phyloP scores from a whole-genome alignment of 192 early-diverging fungal species.

The Entomortierella parvispora region DNA sequence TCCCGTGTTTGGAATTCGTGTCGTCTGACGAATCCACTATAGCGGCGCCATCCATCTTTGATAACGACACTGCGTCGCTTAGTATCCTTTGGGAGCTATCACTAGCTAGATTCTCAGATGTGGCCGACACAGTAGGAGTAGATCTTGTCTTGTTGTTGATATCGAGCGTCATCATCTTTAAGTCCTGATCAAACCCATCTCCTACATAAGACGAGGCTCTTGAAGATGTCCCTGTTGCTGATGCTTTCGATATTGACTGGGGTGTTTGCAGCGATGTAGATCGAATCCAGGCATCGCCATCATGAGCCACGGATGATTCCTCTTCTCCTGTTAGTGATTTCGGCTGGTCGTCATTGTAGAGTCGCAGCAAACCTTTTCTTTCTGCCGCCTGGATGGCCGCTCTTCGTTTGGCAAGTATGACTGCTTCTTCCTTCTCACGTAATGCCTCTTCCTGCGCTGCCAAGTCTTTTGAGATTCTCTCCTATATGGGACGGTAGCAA shows the following conservation, averaged over 20 bases:
- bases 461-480: constrained; percentile 36
- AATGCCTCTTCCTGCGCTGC: constrained; percentile 44
- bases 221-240: constrained; percentile 2
- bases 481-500: constrained; percentile 9
- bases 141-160: background rate
- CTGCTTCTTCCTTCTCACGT: constrained; percentile 33
- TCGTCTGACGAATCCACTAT: too few species aligned
- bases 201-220: constrained; percentile 41
- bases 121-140: background rate
- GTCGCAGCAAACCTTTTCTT: constrained; percentile 31
- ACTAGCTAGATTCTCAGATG: too few species aligned
- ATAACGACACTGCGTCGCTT: too few species aligned
- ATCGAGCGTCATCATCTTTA: constrained; percentile 42
- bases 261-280: background rate
- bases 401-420: constrained; percentile 19
- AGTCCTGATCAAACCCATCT: constrained; percentile 37
- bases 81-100: too few species aligned
- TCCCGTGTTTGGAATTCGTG: too few species aligned
- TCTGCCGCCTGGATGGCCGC: constrained; percentile 44
- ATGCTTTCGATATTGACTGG: background rate
- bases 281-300: constrained; percentile 6
- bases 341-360: constrained; percentile 7
- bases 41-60: too few species aligned
- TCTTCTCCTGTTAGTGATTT: background rate
- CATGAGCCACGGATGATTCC: background rate